Evolutionary conservation across 805 yeast genomes (phyloP), one percentile per base, ranked within the genome.

Genomic region (Lachancea cidri): DNA sequence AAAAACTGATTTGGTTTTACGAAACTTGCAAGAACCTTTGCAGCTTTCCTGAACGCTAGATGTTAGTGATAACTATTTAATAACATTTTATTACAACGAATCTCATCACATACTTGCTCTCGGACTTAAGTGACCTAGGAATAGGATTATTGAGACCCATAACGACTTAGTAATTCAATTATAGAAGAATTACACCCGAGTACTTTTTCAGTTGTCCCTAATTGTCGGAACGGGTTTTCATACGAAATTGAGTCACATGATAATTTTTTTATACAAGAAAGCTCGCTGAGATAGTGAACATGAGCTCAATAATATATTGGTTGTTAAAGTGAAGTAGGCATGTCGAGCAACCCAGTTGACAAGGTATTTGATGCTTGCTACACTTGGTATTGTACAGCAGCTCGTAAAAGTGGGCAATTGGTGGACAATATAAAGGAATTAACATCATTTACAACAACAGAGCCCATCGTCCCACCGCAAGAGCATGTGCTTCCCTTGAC

Each of bases 101-200:
- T n/a, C n/a, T n/a, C n/a, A n/a, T n/a, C n/a, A 79, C 89, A 50
- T 77, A 83, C 87, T 75, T 82, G 42, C 88, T 77, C 68, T 91
- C 98, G 62, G 83, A 79, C 58, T 79, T 82, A 58, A 91, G 73
- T 57, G 91, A 83, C 66, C 94, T 75, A 45, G 98, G 98, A 48
- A 93, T 76, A 17, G 98, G 98, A 74, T 91, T 91, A 68, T 89
- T 93, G 60, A 91, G 72, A 46, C 86, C 88, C 87, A 81, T 81
- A 11, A 22, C 27, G 27, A 22, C 27, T 22, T 22, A 11, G 27
- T 22, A 22, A 11, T 11, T 22, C 11, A 22, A 22, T 22, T 22
- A 22, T 11, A 22, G 27, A 11, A 22, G 11, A 11, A 22, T 22
- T 22, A 22, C 7, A 22, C 27, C 7, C 11, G 27, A 22, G 27